Base-by-base conservation (phyloP, 1,284 basidiomycete species). In the Leccinum griseonigrum region DNA sequence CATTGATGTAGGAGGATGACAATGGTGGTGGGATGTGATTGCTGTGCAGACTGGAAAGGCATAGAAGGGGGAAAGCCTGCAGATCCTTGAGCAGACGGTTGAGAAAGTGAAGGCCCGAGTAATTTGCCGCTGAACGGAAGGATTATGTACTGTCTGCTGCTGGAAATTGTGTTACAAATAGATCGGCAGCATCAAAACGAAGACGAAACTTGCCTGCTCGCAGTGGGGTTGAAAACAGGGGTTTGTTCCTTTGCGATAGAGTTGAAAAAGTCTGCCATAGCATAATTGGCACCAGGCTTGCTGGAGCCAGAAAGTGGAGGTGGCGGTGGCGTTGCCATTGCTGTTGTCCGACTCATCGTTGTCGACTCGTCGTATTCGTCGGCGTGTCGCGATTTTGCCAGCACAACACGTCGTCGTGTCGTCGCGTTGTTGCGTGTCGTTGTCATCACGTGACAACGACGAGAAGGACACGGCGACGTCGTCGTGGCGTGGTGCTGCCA, bases 171-270 rank as follows among this genome's bases (percentile, higher is more conserved):
- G 63, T 68, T 34, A 69, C 56, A 61, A 60, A 61, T 57, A 29
- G 43, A 58, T 50, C 36, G 34, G 60, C 52, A 11, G 32, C 34
- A 52, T 58, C n/a, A 53, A 22, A 58, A 56, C 3, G 34, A 36
- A 36, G 34, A 36, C 34, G 46, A 5, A 43, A 65, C 76, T 63
- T 66, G 85, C 87, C 82, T 86, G 67, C 81, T 80, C 4, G 81
- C 80, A 66, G 83, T 80, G 2, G 86, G 82, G 66, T 87, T 86
- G 73, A 90, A 91, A 80, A 88, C 87, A n/a, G 83, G 83, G 7
- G 86, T 79, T 71, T 92, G 88, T 61, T 92, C 88, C 58, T 87
- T 84, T 74, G 98, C 95, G 68, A 99, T 97, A n/a, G 92, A 86
- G 56, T 85, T 81, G 77, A 99, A 97, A 80, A 99, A 97, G 77